phyloP scores from a whole-genome alignment of 139 green algal species.

The Haematococcus lacustris region DNA sequence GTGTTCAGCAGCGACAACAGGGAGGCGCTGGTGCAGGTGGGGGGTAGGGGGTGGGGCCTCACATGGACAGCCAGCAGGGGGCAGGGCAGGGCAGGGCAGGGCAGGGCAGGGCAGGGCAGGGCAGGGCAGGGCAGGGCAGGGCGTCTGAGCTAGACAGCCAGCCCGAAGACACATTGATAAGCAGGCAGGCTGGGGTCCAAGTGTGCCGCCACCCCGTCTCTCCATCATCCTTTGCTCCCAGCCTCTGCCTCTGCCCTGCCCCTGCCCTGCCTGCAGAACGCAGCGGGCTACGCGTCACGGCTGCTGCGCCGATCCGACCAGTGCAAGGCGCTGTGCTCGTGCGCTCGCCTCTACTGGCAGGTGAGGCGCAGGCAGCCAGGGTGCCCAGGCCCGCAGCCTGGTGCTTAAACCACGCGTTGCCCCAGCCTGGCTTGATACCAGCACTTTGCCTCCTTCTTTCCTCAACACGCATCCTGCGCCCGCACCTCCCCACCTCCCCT shows the following conservation, averaged over 20 bases:
- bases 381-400: no score
- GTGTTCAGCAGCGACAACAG: constrained; percentile 71
- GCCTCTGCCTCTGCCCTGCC: no score
- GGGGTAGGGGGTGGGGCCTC: not conserved
- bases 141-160: not conserved
- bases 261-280: constrained; percentile 19
- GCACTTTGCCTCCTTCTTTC: not conserved
- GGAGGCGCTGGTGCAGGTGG: constrained; percentile 73
- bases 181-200: no score
- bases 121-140: not conserved
- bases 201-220: no score
- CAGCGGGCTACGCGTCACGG: constrained; percentile 68
- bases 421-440: not conserved
- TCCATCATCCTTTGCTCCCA: no score
- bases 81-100: not conserved
- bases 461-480: not conserved
- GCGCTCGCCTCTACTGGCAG: constrained; percentile 83
- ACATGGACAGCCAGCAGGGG: not conserved
- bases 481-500: no score
- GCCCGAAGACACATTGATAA: no score
- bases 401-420: no score
- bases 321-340: constrained; percentile 70
- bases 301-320: constrained; percentile 87
- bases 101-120: not conserved
- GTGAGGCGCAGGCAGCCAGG: no score